These are phyloP conservation scores for Raddia guianensis DNA, from an alignment of 176 grass and related monocot species.

Conservation along the genomic window DNA sequence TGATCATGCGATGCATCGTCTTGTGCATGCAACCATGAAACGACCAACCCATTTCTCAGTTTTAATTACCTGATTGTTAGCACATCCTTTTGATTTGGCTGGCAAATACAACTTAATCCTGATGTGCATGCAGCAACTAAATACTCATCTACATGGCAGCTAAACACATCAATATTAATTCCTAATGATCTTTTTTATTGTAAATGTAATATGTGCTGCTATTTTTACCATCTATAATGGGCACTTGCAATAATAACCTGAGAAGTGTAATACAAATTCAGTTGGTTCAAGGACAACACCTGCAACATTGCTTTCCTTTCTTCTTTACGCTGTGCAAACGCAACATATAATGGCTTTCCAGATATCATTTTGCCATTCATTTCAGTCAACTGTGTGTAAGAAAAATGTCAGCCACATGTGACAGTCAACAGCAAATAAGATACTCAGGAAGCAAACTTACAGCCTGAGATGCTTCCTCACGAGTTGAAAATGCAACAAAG, in stretches of 20 bases:
- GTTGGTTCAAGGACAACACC: constrained; percentile 42
- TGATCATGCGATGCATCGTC: too few species aligned
- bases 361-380: constrained; percentile 98
- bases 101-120: too few species aligned
- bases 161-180: too few species aligned
- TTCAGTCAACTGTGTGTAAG: constrained; percentile 62
- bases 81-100: too few species aligned
- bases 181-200: not conserved
- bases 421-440: not conserved
- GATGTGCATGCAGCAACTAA: too few species aligned
- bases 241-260: not conserved
- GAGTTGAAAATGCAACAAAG: constrained; percentile 84
- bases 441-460: constrained; percentile 58
- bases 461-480: constrained; percentile 79
- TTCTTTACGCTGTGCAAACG: constrained; percentile 94
- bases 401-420: constrained; percentile 16
- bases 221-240: not conserved
- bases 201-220: not conserved
- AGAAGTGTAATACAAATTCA: not conserved
- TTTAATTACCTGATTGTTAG: too few species aligned
- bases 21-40: too few species aligned
- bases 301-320: constrained; percentile 87
- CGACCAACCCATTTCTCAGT: too few species aligned
- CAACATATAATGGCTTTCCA: constrained; percentile 91
- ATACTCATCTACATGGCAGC: too few species aligned